A percentile compares a stretch with the other conserved stretches of the same genome.
phyloP scores from a whole-genome alignment of 2,329 filamentous ascomycete genomes.

The Epicoccum nigrum region DNA sequence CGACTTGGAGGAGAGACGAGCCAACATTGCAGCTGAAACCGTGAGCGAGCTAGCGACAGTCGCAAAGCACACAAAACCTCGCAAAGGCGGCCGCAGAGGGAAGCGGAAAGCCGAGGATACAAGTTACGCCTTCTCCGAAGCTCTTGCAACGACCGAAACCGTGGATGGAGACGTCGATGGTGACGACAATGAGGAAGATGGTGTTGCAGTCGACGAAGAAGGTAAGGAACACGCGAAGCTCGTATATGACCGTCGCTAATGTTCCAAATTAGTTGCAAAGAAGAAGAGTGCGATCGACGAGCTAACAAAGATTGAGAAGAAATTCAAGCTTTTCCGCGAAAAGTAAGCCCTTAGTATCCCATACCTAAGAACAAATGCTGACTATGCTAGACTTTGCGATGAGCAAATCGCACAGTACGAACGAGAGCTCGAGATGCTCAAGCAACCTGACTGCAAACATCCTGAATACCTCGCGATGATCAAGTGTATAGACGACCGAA shows the following conservation, averaged over 20 bases:
- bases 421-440: conserved; percentile 66
- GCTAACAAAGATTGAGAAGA: conserved; percentile 80
- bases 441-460: conserved; percentile 70
- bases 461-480: conserved; percentile 91
- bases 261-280: conserved; percentile 65
- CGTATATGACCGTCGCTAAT: background rate
- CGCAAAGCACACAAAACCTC: conserved; percentile 45
- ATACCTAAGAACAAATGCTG: conserved; percentile 19
- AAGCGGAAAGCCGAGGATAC: conserved; percentile 58
- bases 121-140: conserved; percentile 39
- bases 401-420: conserved; percentile 85
- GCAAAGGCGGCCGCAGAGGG: conserved; percentile 52
- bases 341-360: conserved; percentile 58
- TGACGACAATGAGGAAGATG: conserved; percentile 54
- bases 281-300: conserved; percentile 82
- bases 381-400: conserved; percentile 73
- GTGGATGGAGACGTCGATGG: conserved; percentile 59
- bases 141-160: conserved; percentile 67
- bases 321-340: conserved; percentile 85
- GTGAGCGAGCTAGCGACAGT: conserved; percentile 44
- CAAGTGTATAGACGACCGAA: conserved; percentile 80
- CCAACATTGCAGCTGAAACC: conserved; percentile 41
- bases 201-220: conserved; percentile 46
- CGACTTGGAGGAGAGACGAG: conserved; percentile 44
- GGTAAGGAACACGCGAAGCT: conserved; percentile 25